Conservation (phyloP, 2,329 filamentous ascomycete species). For the Taxawa tesnikishii region DNA sequence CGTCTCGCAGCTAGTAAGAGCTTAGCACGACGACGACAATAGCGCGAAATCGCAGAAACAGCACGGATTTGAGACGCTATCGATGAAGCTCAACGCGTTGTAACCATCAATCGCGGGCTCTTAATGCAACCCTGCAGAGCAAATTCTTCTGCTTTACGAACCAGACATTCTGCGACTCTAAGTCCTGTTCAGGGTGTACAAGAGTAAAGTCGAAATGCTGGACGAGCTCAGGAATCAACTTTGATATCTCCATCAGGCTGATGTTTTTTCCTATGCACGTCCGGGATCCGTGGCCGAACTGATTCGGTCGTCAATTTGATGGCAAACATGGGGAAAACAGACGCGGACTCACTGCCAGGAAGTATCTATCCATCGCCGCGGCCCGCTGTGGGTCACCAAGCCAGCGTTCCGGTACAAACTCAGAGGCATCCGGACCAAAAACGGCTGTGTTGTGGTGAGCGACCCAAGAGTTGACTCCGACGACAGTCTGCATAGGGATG, state of each 20-base stretch:
- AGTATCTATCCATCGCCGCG: too few species aligned
- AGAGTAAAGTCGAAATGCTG: slow-evolving; percentile 7
- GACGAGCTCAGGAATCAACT: slow-evolving; percentile 8
- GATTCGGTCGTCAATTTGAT: too few species aligned
- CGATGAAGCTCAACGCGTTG: too few species aligned
- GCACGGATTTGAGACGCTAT: too few species aligned
- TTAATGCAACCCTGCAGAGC: slow-evolving; percentile 15
- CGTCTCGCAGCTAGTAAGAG: too few species aligned
- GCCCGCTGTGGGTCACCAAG: too few species aligned
- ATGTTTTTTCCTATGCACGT: slow-evolving; percentile 12
- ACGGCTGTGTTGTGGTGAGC: slow-evolving; percentile 26
- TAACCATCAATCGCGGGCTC: too few species aligned
- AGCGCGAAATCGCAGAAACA: too few species aligned
- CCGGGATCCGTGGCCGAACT: slow-evolving; percentile 9
- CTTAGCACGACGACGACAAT: too few species aligned
- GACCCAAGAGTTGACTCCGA: slow-evolving; percentile 32
- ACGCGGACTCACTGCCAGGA: too few species aligned
- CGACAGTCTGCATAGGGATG: too few species aligned
- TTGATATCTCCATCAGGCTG: slow-evolving; percentile 10
- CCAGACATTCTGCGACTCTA: slow-evolving; percentile 6
- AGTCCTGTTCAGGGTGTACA: not conserved
- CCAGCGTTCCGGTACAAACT: slow-evolving; percentile 40
- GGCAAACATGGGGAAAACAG: too few species aligned
- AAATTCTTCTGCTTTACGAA: slow-evolving; percentile 8
- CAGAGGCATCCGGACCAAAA: slow-evolving; percentile 27